These are phyloP conservation scores for Thelephora terrestris DNA, from an alignment of 1,284 basidiomycete genomes.

Conservation along the genomic window DNA sequence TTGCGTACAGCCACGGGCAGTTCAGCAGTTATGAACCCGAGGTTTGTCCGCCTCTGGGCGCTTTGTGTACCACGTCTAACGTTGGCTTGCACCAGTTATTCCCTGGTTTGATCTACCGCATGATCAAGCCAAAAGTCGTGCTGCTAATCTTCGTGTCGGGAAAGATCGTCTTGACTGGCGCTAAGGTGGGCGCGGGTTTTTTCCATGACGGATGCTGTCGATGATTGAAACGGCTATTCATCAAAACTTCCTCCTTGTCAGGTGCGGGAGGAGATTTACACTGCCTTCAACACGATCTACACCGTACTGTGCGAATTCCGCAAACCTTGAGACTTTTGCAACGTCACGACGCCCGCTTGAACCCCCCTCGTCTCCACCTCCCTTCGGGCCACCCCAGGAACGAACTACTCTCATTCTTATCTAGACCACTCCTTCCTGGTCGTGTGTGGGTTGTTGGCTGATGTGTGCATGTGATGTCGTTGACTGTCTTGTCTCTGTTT, in stretches of 20 bases:
- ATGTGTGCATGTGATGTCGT: no score
- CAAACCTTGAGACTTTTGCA: constrained; percentile 47
- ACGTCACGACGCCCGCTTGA: not conserved
- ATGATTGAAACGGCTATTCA: constrained; percentile 7
- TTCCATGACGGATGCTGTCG: not conserved
- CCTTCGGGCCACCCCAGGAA: no score
- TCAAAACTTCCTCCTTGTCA: constrained; percentile 28
- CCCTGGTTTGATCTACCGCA: constrained; percentile 98
- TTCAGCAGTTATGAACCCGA: constrained; percentile 98
- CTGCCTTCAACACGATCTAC: constrained; percentile 98
- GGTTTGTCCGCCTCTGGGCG: constrained; percentile 39
- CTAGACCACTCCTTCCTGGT: no score
- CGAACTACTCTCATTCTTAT: no score
- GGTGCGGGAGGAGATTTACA: constrained; percentile 99
- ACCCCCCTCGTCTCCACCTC: not conserved
- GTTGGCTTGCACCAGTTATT: constrained; percentile 59
- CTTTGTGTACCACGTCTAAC: constrained; percentile 3
- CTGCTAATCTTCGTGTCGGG: constrained; percentile 98
- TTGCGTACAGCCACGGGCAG: constrained; percentile 97
- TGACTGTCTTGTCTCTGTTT: no score
- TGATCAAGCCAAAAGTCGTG: constrained; percentile 99
- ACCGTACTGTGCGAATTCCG: constrained; percentile 87
- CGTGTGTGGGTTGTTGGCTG: no score
- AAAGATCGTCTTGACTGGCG: constrained; percentile 98
- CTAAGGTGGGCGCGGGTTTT: constrained; percentile 63